Base-by-base conservation (phyloP, 495 filamentous ascomycete genomes). In the Parathielavia hyrcaniae region DNA sequence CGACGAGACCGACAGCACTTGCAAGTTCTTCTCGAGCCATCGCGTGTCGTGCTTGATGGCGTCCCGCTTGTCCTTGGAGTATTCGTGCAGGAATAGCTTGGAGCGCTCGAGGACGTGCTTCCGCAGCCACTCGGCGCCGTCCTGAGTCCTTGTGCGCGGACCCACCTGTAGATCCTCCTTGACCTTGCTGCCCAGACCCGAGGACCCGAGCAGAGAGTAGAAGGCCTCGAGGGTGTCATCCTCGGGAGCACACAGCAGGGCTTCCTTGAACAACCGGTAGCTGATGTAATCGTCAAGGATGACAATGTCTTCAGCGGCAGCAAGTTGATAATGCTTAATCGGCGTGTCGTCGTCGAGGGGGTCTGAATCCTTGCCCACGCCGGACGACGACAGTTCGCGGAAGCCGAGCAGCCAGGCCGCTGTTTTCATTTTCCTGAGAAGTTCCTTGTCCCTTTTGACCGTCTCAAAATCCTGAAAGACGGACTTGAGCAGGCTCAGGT, bases 21-120 rank as follows among this genome's bases (percentile, higher is more conserved):
- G 77, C 13, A 99, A 73, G 61, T 92, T 89, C 60, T 88, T 87
- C 67, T 95, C 90, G 10, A 97, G 76, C 93, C 93, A 99, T 62
- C 82, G 85, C 13, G 81, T 79, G 68, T 96, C 90, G 64, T 90
- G 88, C 55, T 86, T 87, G 59, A 97, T 82, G 10, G 80, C 72
- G 54, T 91, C 85, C 41, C 86, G 82, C 40, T 67, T 73, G 59
- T 79, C 77, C 57, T 74, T 78, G 22, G 69, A 52, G 52, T 77
- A 78, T 50, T 92, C 88, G 65, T 96, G 83, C 47, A 97, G 70
- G 70, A 96, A 97, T 14, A 99, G 76, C 52, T 91, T 86, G 47
- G 84, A 84, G 34, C 93, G 86, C 68, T 99, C 93, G 6, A 89
- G 73, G 16, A 97, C 85, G 50, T 90, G 79, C 62, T 86, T 90